phyloP scores from a whole-genome alignment of 2,329 filamentous ascomycete species.

The Phoma sp. region DNA sequence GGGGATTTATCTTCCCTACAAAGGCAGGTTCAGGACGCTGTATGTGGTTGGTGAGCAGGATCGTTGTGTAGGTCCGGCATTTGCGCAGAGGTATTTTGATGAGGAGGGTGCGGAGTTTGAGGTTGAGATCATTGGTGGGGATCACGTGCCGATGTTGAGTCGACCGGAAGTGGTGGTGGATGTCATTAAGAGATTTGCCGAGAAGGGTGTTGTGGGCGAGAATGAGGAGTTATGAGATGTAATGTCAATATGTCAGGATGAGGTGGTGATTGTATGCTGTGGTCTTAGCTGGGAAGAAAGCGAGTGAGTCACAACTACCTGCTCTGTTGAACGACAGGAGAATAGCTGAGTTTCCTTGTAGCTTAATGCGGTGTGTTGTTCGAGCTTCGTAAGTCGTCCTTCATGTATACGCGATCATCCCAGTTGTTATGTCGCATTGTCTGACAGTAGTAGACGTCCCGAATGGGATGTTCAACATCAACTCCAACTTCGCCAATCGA shows the following conservation, averaged over 20 bases:
- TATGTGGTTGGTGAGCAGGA: conserved; percentile 33
- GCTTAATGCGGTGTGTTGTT: too few relatives aligned
- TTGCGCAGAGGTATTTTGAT: conserved; percentile 24
- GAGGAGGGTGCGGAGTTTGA: conserved; percentile 26
- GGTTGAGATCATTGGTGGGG: conserved; percentile 21
- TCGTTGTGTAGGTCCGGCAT: conserved; percentile 21
- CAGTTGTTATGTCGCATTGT: too few relatives aligned
- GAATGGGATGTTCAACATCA: too few relatives aligned
- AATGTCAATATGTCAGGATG: not conserved
- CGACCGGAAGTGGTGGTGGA: conserved; percentile 26
- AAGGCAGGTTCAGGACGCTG: conserved; percentile 28
- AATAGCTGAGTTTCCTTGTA: too few relatives aligned
- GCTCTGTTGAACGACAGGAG: too few relatives aligned
- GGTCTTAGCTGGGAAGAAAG: too few relatives aligned
- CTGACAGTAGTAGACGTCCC: too few relatives aligned
- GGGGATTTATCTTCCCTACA: conserved; percentile 33
- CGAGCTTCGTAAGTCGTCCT: too few relatives aligned
- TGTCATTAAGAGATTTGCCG: conserved; percentile 21
- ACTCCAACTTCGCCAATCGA: too few relatives aligned
- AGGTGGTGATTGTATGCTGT: too few relatives aligned
- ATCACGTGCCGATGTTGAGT: conserved; percentile 37
- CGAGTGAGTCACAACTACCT: too few relatives aligned
- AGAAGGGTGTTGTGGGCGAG: not conserved
- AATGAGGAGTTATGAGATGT: not conserved
- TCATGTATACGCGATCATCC: too few relatives aligned